phyloP scores from a whole-genome alignment of 129 eudicot species.

The Saposhnikovia divaricata region DNA sequence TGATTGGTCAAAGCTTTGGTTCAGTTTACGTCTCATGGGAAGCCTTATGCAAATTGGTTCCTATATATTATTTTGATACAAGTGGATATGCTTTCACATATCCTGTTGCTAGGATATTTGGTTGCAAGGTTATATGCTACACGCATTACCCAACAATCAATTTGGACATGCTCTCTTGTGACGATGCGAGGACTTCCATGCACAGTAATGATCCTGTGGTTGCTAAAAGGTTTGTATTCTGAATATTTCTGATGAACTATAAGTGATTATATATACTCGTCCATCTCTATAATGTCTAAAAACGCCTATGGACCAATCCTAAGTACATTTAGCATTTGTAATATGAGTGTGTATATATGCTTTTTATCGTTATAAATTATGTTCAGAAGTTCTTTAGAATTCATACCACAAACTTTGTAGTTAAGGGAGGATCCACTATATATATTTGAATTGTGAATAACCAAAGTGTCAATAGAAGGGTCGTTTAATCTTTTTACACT shows the following conservation, averaged over 20 bases:
- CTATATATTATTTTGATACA: slow-evolving; percentile 74
- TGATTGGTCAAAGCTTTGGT: slow-evolving; percentile 94
- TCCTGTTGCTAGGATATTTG: slow-evolving; percentile 79
- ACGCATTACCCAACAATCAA: slow-evolving; percentile 96
- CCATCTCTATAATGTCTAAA: not conserved
- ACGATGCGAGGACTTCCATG: slow-evolving; percentile 54
- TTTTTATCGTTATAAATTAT: not conserved
- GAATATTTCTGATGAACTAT: not conserved
- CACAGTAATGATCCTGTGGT: slow-evolving; percentile 67
- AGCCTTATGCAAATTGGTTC: slow-evolving; percentile 75
- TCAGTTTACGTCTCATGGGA: slow-evolving; percentile 81
- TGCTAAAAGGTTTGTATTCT: slow-evolving; percentile 65
- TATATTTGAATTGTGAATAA: not conserved
- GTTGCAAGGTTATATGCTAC: slow-evolving; percentile 91
- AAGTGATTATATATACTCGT: not conserved
- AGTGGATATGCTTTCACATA: slow-evolving; percentile 95
- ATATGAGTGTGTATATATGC: not conserved
- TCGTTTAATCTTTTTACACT: not conserved
- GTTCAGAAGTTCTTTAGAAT: not conserved
- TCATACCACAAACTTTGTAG: not conserved
- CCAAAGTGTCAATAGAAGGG: not conserved
- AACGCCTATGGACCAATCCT: not conserved
- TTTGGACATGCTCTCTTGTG: slow-evolving; percentile 85
- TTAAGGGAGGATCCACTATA: not conserved
- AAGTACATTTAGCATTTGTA: not conserved